phyloP scores from a whole-genome alignment of 106 monocot genomes.

The Narthecium ossifragum region DNA sequence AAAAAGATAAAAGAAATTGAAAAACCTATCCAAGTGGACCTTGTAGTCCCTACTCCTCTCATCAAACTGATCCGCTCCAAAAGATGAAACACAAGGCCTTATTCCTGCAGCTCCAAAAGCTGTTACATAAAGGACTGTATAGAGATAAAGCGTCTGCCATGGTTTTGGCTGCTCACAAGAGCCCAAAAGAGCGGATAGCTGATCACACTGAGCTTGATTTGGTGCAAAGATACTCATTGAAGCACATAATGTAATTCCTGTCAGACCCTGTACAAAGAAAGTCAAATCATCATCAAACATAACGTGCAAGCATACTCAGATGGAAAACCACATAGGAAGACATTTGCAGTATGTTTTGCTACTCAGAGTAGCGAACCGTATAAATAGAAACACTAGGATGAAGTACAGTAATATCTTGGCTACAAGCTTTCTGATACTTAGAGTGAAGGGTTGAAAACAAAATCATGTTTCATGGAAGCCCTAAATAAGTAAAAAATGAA shows the following conservation, averaged over 20 bases:
- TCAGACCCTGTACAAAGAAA: conserved; percentile 44
- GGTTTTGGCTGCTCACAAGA: conserved; percentile 64
- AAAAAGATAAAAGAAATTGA: conserved; percentile 88
- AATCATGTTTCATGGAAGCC: no score
- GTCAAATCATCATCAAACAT: not conserved
- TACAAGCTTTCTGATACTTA: no score
- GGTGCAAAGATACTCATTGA: conserved; percentile 52
- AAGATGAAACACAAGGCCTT: conserved; percentile 86
- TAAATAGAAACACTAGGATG: no score
- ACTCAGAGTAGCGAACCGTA: no score
- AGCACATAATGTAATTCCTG: conserved; percentile 65
- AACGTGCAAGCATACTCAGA: no score
- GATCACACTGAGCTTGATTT: conserved; percentile 53
- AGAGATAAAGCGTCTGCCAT: conserved; percentile 81
- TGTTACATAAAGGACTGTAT: conserved; percentile 69
- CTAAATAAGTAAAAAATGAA: no score
- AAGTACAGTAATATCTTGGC: no score
- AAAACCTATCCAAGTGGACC: conserved; percentile 64
- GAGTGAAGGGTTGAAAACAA: no score
- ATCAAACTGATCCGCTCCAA: conserved; percentile 95
- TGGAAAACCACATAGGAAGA: no score
- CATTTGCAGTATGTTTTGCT: no score
- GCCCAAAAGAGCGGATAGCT: conserved; percentile 64
- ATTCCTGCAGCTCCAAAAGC: conserved; percentile 90
- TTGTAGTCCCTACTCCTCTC: conserved; percentile 56